phyloP scores from a whole-genome alignment of 345 rosid genomes.

The Gossypium sturtianum region DNA sequence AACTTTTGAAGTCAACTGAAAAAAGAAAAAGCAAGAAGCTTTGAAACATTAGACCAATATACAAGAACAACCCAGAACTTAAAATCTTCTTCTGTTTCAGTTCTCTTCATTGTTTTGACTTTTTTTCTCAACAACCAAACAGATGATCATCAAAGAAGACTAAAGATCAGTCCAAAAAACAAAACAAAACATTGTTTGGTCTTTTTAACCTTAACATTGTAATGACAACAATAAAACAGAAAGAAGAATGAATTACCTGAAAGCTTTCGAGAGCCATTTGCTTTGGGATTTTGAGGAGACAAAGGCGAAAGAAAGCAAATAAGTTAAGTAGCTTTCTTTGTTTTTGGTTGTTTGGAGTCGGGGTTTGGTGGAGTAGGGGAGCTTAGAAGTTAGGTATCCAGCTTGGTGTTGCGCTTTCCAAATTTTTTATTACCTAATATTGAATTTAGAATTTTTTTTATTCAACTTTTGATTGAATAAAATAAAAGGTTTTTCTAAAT shows the following conservation, averaged over 20 bases:
- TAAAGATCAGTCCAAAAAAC: neutral
- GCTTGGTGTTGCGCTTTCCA: too few relatives aligned
- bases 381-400: too few relatives aligned
- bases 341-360: neutral
- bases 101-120: neutral
- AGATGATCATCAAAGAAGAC: neutral
- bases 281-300: neutral
- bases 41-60: neutral
- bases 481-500: too few relatives aligned
- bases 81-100: neutral
- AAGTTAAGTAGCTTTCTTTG: neutral
- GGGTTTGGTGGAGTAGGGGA: too few relatives aligned
- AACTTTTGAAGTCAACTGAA: neutral
- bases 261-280: conserved; percentile 31
- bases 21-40: neutral
- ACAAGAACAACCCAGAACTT: neutral
- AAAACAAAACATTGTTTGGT: too few relatives aligned
- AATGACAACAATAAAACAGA: neutral
- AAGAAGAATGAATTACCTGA: conserved; percentile 22
- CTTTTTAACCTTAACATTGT: neutral
- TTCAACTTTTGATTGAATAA: too few relatives aligned
- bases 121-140: conserved; percentile 13
- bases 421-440: too few relatives aligned
- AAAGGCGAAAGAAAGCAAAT: neutral
- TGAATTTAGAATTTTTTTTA: too few relatives aligned